Base-by-base conservation (phyloP, 306 rosid species). In the Hippophae tibetana region DNA sequence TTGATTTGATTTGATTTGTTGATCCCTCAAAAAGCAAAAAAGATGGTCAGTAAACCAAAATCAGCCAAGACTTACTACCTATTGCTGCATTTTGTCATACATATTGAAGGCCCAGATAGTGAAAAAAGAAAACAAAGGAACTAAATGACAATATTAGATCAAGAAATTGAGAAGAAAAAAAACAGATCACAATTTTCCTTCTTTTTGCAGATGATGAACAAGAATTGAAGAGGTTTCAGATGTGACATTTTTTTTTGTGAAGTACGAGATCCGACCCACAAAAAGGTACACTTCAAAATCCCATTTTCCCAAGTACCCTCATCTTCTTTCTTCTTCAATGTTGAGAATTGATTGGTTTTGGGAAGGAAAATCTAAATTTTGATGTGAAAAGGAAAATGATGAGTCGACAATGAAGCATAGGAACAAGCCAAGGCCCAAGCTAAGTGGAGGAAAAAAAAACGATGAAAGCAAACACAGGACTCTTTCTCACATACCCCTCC, bases 231-330 rank as follows among this genome's bases (percentile, higher is more conserved):
- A 70, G 58, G 79, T 51, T 70, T 75, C 77, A 73, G 95, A 82
- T 82, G 89, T 82, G 95, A 86, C 80, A 82, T 87, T 72, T 78
- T 5, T 31, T 2, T 78, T 77, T 51, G 44, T 52, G 58, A 58
- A 74, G 93, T 78, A 76, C 84, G 84, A 83, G 86, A 85, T 87
- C 90, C 77, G 82, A 90, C 83, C 87, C 89, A 76, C 72, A 77
- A 52, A 47, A 69, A 64, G 67, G 74, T 68, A 43, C 81, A 73
- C 82, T 73, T 61, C 50, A 59, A 77, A 62, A 81, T 76, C 60
- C 69, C 63, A 31, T 31, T 31, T 64, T 68, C 48, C 45, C 53
- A 63, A 68, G 64, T 43, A 25, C 46, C 18, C 69, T 68, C 74
- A 56, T 63, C 41, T 45, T 5, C 26, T 48, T 11, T 13, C 57